A percentile compares a stretch with the other conserved stretches of the same genome.
Conservation (phyloP, 495 filamentous ascomycete genomes). For the Daldinia bambusicola region DNA sequence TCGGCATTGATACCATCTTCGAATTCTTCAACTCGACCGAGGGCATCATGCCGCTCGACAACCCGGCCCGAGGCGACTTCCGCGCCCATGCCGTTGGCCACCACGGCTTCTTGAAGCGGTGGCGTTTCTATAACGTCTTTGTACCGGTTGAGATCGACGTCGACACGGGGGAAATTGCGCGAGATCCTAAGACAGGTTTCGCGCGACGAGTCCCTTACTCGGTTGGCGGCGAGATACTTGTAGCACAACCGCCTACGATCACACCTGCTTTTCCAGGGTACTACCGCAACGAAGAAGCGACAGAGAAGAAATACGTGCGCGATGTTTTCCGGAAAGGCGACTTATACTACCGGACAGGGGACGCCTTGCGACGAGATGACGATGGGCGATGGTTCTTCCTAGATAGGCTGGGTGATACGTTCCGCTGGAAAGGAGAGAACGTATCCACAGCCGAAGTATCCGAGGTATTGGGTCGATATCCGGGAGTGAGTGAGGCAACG, state of each 20-base stretch:
- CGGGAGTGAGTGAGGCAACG: slow-evolving; percentile 76
- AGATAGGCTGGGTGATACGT: slow-evolving; percentile 81
- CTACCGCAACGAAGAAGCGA: slow-evolving; percentile 71
- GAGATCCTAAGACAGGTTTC: slow-evolving; percentile 74
- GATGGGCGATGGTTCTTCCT: slow-evolving; percentile 85
- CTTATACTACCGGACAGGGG: slow-evolving; percentile 78
- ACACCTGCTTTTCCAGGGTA: slow-evolving; percentile 72
- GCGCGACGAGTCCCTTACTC: slow-evolving; percentile 70
- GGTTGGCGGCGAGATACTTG: slow-evolving; percentile 79
- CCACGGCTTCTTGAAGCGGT: slow-evolving; percentile 69
- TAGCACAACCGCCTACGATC: slow-evolving; percentile 63
- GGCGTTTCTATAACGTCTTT: slow-evolving; percentile 60
- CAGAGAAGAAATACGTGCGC: slow-evolving; percentile 72
- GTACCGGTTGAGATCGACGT: slow-evolving; percentile 76
- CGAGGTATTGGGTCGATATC: slow-evolving; percentile 71
- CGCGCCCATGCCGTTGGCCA: slow-evolving; percentile 73
- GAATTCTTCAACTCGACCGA: slow-evolving; percentile 77
- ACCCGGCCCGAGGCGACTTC: slow-evolving; percentile 69
- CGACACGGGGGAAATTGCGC: slow-evolving; percentile 69
- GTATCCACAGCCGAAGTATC: slow-evolving; percentile 82
- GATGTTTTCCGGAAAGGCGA: slow-evolving; percentile 81
- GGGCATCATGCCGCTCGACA: slow-evolving; percentile 68
- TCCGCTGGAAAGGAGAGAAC: slow-evolving; percentile 86
- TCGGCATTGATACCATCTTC: slow-evolving; percentile 65
- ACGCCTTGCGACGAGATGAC: slow-evolving; percentile 69